phyloP scores from a whole-genome alignment of 202 grass and related monocot genomes.

The Zoysia matrella region DNA sequence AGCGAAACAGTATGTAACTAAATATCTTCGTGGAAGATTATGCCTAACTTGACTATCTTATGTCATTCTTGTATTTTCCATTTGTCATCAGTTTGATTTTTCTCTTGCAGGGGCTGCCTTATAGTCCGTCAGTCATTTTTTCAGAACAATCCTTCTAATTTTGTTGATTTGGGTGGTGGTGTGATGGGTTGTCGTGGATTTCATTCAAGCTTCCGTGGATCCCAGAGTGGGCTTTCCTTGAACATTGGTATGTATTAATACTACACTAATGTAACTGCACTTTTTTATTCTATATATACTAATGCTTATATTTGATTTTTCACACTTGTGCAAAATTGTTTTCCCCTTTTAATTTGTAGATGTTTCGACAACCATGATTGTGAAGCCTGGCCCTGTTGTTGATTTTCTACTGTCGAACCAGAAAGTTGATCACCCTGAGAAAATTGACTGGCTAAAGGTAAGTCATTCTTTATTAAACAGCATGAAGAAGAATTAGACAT shows the following conservation, averaged over 20 bases:
- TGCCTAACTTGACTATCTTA: background rate
- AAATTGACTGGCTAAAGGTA: conserved; percentile 82
- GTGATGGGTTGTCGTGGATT: conserved; percentile 87
- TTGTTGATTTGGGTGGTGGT: conserved; percentile 77
- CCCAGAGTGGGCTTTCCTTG: conserved; percentile 74
- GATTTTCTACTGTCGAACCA: conserved; percentile 83
- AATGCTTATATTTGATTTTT: background rate
- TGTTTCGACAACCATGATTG: conserved; percentile 96
- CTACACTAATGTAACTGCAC: background rate
- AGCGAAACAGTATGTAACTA: conserved; percentile 55
- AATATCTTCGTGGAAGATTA: background rate
- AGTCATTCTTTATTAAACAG: background rate
- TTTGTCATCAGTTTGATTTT: background rate
- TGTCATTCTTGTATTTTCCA: conserved; percentile 12
- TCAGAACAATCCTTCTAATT: conserved; percentile 64
- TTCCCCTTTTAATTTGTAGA: conserved; percentile 47
- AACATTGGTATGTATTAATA: conserved; percentile 67
- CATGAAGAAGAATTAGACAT: too few relatives aligned
- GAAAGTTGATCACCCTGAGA: conserved; percentile 58
- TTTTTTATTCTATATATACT: conserved; percentile 13
- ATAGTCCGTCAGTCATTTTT: conserved; percentile 86
- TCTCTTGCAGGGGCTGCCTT: conserved; percentile 71
- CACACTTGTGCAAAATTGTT: conserved; percentile 4
- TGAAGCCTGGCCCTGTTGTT: conserved; percentile 79
- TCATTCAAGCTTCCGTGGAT: conserved; percentile 81